These are phyloP conservation scores for Dendrobium huoshanense DNA, from an alignment of 106 monocot species.

Conservation along the genomic window DNA sequence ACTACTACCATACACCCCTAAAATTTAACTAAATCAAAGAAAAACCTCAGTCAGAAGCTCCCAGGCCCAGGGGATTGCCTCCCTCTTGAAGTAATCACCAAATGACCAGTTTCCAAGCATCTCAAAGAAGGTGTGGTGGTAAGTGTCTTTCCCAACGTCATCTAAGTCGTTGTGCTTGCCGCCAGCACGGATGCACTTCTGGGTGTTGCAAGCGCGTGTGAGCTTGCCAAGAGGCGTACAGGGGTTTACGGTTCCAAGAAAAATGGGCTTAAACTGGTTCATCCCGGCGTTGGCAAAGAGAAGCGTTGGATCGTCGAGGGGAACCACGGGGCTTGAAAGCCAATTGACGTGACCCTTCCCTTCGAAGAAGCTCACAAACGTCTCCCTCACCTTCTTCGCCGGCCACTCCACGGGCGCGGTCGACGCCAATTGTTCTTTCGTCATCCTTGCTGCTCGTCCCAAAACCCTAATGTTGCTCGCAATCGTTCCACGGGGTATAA, in stretches of 20 bases:
- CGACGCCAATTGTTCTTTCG: slow-evolving; percentile 1
- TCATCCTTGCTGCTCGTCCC: not conserved
- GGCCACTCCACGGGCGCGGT: slow-evolving; percentile 47
- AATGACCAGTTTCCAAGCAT: slow-evolving; percentile 99
- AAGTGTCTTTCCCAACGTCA: slow-evolving; percentile 95
- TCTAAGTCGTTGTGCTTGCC: slow-evolving; percentile 99
- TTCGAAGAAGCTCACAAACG: slow-evolving; percentile 70
- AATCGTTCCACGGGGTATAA: not conserved
- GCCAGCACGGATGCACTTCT: slow-evolving; percentile 99
- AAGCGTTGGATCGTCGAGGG: slow-evolving; percentile 88
- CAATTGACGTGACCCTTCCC: slow-evolving; percentile 64
- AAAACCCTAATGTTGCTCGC: not conserved
- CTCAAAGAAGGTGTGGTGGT: slow-evolving; percentile 99
- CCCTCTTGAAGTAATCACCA: slow-evolving; percentile 90
- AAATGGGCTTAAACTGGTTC: slow-evolving; percentile 98
- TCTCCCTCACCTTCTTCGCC: slow-evolving; percentile 52
- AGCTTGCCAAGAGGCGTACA: slow-evolving; percentile 61
- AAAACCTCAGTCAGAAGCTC: slow-evolving; percentile 84
- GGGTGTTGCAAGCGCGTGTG: slow-evolving; percentile 75
- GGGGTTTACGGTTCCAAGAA: slow-evolving; percentile 75
- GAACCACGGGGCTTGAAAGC: slow-evolving; percentile 91
- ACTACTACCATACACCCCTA: not conserved
- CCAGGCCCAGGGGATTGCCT: slow-evolving; percentile 87
- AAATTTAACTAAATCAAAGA: not conserved
- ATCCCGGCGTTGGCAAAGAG: slow-evolving; percentile 96